Base-by-base conservation (phyloP, 1,284 basidiomycete species). In the Naganishia albida region DNA sequence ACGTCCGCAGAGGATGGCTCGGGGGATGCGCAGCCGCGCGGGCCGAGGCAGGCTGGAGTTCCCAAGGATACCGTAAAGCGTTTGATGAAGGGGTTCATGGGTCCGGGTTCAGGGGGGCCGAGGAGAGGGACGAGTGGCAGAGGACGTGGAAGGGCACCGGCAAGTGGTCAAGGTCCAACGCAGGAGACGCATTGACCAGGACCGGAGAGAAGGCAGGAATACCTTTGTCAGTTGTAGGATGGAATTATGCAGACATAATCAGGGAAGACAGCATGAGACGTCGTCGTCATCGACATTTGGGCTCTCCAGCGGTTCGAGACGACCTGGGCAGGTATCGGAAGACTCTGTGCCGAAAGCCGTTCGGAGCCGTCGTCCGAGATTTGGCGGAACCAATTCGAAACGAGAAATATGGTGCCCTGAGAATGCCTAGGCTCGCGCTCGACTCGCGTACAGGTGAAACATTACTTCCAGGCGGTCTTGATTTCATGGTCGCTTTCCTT, bases 311-410 rank as follows among this genome's bases (percentile, higher is more conserved):
- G n/a, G n/a, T n/a, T n/a, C n/a, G n/a, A 34, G 34, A 4, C 13
- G 42, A 43, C 13, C 16, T 15, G 13, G 34, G 44, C 44, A 10
- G 7, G 10, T 25, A 7, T 48, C 46, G 46, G 46, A 23, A 23
- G n/a, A 4, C 34, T 34, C 46, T 25, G 46, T 8, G 4, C 20
- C 46, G 20, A 48, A 10, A 23, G 46, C 42, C 42, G 42, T 20
- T 23, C 46, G 46, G 46, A 23, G 12, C 20, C 20, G n/a, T 30
- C 12, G 30, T 20, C 28, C 51, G 10, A 55, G 18, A n/a, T 26
- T 25, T 38, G 56, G n/a, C 56, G 56, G 56, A 60, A 49, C 20
- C 56, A 60, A 49, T 60, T 25, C 56, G 48, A 60, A 60, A 60
- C 56, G 34, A 34, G 51, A 13, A 30, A 13, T 18, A 7, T 53